Evolutionary conservation across 2,329 filamentous ascomycete species (phyloP), one percentile per base, ranked within the genome.

Genomic region (Westerdykella sp.): DNA sequence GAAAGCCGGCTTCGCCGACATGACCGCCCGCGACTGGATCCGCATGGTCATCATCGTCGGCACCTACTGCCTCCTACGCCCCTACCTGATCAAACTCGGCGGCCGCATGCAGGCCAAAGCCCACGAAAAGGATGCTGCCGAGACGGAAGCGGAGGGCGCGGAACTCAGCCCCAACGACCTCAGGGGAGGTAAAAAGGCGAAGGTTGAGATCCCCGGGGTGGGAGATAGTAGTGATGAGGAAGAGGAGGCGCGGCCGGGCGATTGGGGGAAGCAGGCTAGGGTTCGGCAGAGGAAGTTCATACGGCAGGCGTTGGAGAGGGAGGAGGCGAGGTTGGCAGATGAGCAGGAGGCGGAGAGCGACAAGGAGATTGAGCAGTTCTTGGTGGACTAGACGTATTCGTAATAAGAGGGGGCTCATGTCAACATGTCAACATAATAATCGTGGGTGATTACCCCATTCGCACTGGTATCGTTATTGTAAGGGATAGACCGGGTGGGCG

Each of bases 351-450:
- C 83, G 45, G 75, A 85, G 51, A 80, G 84, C 47, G 83, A 87
- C 63, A 84, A 85, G 68, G 84, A 89, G 63, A 84, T 90, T 54
- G 77, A 81, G 60, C 82, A 89, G 66, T 80, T 84, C 56, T 65
- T 89, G 63, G 74, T 78, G 54, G 75, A 80, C 59, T 76, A 45
- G 41, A 32, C 14, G 4, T 4, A 28, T 10, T 28, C 2, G 25
- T 15, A 21, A 23, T 30, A 35, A 35, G 32, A 35, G 32, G 32
- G 32, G 32, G 32, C 7, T 35, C 7, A 9, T 14, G 10, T 35
- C 38, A 42, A 18, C 39, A 44, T 44, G 7, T 32, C n/a, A n/a
- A 34, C 13, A 34, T 34, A 21, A 21, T 21, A 21, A 21, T 21
- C 3, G 18, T 21, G 18, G 18, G 18, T 21, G 18, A 21, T 21